Conservation (phyloP, 1,139 yeast species). For the Debaryomyces singareniensis region DNA sequence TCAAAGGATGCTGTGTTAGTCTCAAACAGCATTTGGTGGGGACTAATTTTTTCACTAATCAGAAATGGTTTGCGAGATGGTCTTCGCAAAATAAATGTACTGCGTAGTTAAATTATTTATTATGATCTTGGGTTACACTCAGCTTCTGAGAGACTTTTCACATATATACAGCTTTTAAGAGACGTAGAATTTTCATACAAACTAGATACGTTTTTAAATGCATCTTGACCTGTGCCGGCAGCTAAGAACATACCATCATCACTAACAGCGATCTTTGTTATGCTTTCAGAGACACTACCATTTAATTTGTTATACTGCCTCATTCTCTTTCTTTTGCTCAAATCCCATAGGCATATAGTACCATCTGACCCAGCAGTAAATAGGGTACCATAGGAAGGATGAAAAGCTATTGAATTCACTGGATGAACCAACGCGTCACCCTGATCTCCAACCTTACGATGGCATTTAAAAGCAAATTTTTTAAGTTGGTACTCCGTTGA, state of each 20-base stretch:
- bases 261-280: slow-evolving; percentile 44
- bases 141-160: slow-evolving; percentile 3
- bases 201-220: slow-evolving; percentile 26
- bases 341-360: slow-evolving; percentile 73
- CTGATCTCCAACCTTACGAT: slow-evolving; percentile 40
- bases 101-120: neutral
- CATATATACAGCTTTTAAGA: slow-evolving; percentile 8
- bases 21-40: no score
- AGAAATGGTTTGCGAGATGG: no score
- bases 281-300: slow-evolving; percentile 18
- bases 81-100: neutral
- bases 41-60: no score
- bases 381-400: slow-evolving; percentile 39
- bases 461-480: slow-evolving; percentile 82
- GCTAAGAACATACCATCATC: slow-evolving; percentile 35
- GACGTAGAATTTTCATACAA: slow-evolving; percentile 7
- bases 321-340: slow-evolving; percentile 52
- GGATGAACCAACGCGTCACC: slow-evolving; percentile 67
- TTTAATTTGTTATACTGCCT: slow-evolving; percentile 49
- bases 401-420: slow-evolving; percentile 62
- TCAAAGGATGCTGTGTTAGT: slow-evolving; percentile 5
- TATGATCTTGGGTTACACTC: slow-evolving; percentile 5
- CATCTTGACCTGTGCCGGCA: slow-evolving; percentile 61
- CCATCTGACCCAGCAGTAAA: slow-evolving; percentile 83
- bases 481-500: slow-evolving; percentile 39